phyloP scores from a whole-genome alignment of 108 stramenopile species.

The Nannochloropsis gaditana region DNA sequence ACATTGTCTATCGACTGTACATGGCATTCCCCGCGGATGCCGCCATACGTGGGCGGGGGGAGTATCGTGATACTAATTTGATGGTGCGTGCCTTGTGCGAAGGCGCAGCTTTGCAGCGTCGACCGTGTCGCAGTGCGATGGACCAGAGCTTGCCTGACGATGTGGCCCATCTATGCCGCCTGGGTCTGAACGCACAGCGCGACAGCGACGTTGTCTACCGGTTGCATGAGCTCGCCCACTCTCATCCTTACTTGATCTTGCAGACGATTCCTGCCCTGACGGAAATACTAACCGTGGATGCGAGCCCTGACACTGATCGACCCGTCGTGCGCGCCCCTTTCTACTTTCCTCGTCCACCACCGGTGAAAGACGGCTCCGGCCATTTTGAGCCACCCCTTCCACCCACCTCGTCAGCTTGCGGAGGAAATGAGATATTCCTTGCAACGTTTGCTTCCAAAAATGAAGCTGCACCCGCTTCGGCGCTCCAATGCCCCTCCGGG shows the following conservation, averaged over 20 bases:
- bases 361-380: background rate
- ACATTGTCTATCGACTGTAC: background rate
- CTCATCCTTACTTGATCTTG: background rate
- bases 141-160: background rate
- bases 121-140: background rate
- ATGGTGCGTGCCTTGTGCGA: background rate
- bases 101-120: background rate
- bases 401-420: background rate
- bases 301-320: background rate
- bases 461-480: background rate
- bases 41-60: background rate
- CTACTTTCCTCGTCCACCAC: background rate
- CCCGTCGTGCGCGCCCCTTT: background rate
- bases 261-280: background rate
- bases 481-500: no score
- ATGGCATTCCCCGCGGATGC: background rate
- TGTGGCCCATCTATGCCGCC: background rate
- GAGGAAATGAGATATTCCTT: constrained; percentile 11
- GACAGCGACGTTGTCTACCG: background rate
- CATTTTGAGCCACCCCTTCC: background rate
- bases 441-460: background rate
- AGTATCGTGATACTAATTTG: background rate
- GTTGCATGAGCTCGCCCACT: background rate
- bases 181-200: constrained; percentile 7
- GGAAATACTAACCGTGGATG: background rate